Evolutionary conservation across 768 basidiomycete species (phyloP).

Genomic region (Termitomyces sp.): DNA sequence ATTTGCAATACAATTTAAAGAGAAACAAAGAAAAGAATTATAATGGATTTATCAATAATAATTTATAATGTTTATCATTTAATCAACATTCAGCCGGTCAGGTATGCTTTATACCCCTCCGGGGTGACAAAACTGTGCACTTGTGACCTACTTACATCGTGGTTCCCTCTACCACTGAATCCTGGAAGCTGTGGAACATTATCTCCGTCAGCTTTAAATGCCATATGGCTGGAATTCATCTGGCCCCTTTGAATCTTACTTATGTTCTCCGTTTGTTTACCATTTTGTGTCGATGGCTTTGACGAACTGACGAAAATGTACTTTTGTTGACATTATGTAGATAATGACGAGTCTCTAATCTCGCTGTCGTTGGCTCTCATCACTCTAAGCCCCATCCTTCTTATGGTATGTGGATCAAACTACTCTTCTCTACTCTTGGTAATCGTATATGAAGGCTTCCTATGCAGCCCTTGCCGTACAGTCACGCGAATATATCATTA

Average conservation of each 20-base stretch:
- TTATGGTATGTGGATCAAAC: slow-evolving; percentile 46
- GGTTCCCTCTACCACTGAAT: too few species aligned
- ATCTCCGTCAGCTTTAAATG: neutral
- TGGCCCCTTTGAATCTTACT: slow-evolving; percentile 55
- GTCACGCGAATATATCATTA: slow-evolving; percentile 74
- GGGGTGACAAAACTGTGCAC: neutral
- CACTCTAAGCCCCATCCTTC: slow-evolving; percentile 63
- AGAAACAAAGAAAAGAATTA: too few species aligned
- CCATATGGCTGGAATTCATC: neutral
- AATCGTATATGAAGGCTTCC: slow-evolving; percentile 47
- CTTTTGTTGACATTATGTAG: slow-evolving; percentile 24
- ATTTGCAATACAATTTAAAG: too few species aligned
- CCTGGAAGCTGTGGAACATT: neutral
- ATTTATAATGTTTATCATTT: too few species aligned
- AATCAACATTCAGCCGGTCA: too few species aligned
- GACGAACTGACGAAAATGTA: neutral
- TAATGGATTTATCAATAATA: too few species aligned
- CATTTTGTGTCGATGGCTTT: neutral
- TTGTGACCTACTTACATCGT: too few species aligned
- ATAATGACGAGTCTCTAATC: slow-evolving; percentile 54
- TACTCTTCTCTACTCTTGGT: neutral
- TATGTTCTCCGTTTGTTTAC: slow-evolving; percentile 51
- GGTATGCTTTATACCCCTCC: too few species aligned
- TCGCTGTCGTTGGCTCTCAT: slow-evolving; percentile 57
- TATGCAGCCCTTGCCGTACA: slow-evolving; percentile 72